Percentiles rank a stretch among this genome's conserved stretches.
Evolutionary conservation across 2,329 filamentous ascomycete genomes (phyloP).

Genomic region (Endoconidiophora polonica): DNA sequence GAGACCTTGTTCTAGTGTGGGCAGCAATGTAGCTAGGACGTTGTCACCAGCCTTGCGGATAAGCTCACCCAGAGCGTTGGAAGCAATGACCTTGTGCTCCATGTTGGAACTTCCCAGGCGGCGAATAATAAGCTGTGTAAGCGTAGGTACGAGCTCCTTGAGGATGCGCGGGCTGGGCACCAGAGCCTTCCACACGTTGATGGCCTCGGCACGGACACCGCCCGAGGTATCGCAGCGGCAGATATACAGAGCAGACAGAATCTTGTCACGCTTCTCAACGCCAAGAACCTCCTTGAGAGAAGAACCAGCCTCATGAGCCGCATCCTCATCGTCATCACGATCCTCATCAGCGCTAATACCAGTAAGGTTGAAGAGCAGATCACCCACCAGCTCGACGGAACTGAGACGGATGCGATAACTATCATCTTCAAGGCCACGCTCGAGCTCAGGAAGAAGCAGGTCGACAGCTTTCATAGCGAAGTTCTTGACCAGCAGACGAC

Average conservation of each 20-base stretch:
- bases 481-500: slow-evolving; percentile 91
- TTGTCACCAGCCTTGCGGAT: slow-evolving; percentile 94
- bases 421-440: slow-evolving; percentile 91
- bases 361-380: slow-evolving; percentile 92
- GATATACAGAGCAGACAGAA: slow-evolving; percentile 91
- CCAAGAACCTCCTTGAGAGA: slow-evolving; percentile 91
- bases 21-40: slow-evolving; percentile 71
- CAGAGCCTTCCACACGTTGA: slow-evolving; percentile 91
- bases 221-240: slow-evolving; percentile 94
- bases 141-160: slow-evolving; percentile 86
- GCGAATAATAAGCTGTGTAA: slow-evolving; percentile 87
- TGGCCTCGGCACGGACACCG: slow-evolving; percentile 73
- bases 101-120: slow-evolving; percentile 89
- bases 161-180: slow-evolving; percentile 83
- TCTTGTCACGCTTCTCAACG: slow-evolving; percentile 91
- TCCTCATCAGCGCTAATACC: slow-evolving; percentile 71
- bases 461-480: slow-evolving; percentile 93
- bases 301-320: slow-evolving; percentile 68
- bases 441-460: slow-evolving; percentile 79
- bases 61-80: slow-evolving; percentile 88
- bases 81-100: slow-evolving; percentile 97
- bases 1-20: slow-evolving; percentile 81
- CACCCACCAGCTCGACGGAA: slow-evolving; percentile 92
- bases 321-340: slow-evolving; percentile 54
- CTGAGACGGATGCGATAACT: slow-evolving; percentile 95